Percentiles rank a stretch among this genome's conserved stretches.
These are phyloP conservation scores for Ustilago hordei DNA, from an alignment of 1,284 basidiomycete species.

Conservation along the genomic window DNA sequence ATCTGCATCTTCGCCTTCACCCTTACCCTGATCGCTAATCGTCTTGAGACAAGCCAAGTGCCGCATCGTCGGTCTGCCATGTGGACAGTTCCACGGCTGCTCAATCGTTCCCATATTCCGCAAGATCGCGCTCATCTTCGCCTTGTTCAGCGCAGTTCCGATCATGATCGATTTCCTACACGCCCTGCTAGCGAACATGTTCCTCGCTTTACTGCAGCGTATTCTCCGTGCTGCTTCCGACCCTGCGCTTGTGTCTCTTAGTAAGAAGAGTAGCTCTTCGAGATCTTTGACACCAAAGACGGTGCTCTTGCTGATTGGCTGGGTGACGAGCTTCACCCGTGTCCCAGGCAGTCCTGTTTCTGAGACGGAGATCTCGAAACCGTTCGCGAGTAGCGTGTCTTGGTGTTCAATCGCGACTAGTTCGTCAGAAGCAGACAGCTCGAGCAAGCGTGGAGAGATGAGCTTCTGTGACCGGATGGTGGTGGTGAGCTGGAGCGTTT, in stretches of 20 bases:
- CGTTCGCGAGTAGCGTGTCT: slow-evolving; percentile 83
- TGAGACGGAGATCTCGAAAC: slow-evolving; percentile 78
- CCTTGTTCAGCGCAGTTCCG: slow-evolving; percentile 81
- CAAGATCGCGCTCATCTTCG: slow-evolving; percentile 84
- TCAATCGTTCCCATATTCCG: slow-evolving; percentile 95
- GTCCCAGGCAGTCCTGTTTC: slow-evolving; percentile 74
- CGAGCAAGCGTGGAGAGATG: slow-evolving; percentile 81
- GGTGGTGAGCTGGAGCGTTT: slow-evolving; percentile 88
- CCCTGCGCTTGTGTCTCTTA: slow-evolving; percentile 81
- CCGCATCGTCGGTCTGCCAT: slow-evolving; percentile 95
- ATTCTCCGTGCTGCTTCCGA: slow-evolving; percentile 75
- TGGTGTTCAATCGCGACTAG: slow-evolving; percentile 87
- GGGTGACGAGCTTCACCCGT: slow-evolving; percentile 80
- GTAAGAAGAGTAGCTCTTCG: slow-evolving; percentile 89
- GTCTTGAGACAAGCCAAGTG: slow-evolving; percentile 57
- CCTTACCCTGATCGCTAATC: slow-evolving; percentile 4
- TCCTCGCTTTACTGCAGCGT: slow-evolving; percentile 88
- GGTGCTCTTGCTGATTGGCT: slow-evolving; percentile 90
- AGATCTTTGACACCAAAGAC: slow-evolving; percentile 85
- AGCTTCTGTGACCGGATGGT: slow-evolving; percentile 87
- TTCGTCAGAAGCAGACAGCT: slow-evolving; percentile 90
- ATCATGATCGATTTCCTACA: slow-evolving; percentile 98
- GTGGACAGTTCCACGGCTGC: slow-evolving; percentile 97
- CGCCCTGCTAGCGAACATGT: slow-evolving; percentile 96
- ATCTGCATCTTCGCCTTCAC: slow-evolving; percentile 1